These are phyloP conservation scores for Tilletia indica DNA, from an alignment of 1,284 basidiomycete genomes.

Conservation along the genomic window DNA sequence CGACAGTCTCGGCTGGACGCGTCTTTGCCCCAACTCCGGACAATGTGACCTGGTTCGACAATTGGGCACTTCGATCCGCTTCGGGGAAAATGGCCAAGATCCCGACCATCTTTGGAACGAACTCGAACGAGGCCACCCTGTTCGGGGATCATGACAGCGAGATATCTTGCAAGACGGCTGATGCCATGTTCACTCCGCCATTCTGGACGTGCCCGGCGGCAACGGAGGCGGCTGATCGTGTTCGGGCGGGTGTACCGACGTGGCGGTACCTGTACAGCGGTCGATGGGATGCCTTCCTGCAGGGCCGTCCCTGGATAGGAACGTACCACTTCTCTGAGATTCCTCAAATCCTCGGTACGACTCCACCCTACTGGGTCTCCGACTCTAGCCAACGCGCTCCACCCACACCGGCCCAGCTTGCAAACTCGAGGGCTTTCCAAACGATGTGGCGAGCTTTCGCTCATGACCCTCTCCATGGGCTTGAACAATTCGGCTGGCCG, in stretches of 20 bases:
- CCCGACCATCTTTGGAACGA: slow-evolving; percentile 8
- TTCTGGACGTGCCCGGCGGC: not conserved
- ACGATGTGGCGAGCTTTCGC: slow-evolving; percentile 15
- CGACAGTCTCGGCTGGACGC: not conserved
- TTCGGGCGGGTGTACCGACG: slow-evolving; percentile 31
- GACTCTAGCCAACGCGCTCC: not conserved
- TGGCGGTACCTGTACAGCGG: slow-evolving; percentile 23
- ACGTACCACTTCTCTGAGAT: slow-evolving; percentile 19
- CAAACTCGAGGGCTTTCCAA: slow-evolving; percentile 12
- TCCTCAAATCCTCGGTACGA: slow-evolving; percentile 15
- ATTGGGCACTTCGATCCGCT: not conserved
- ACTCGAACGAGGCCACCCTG: slow-evolving; percentile 18
- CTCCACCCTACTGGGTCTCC: slow-evolving; percentile 2
- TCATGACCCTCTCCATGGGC: slow-evolving; percentile 11
- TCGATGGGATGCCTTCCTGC: slow-evolving; percentile 16
- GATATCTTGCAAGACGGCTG: slow-evolving; percentile 13
- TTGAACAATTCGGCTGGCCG: slow-evolving; percentile 6
- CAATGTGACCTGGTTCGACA: slow-evolving; percentile 1
- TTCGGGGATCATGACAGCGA: slow-evolving; percentile 23
- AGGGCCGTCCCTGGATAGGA: slow-evolving; percentile 8
- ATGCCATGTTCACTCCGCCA: not conserved
- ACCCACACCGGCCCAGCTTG: not conserved
- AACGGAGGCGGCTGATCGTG: slow-evolving; percentile 23
- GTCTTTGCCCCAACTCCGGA: slow-evolving; percentile 3
- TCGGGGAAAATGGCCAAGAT: not conserved